These are phyloP conservation scores for Anisogramma anomala DNA, from an alignment of 2,329 filamentous ascomycete species.

Conservation along the genomic window DNA sequence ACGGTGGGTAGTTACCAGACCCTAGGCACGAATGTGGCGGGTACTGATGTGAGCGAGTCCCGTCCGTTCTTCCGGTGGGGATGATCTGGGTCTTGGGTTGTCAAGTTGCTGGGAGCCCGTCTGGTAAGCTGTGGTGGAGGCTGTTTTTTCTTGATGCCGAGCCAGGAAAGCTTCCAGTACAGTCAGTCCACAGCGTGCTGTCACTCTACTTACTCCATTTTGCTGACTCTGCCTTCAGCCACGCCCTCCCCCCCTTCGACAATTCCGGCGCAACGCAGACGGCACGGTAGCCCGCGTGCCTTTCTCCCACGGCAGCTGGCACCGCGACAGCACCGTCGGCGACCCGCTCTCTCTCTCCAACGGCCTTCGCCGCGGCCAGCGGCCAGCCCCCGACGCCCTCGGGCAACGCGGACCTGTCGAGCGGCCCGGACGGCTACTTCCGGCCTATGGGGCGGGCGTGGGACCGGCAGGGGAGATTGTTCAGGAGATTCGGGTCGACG, in stretches of 20 bases:
- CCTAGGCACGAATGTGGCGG: slow-evolving; percentile 51
- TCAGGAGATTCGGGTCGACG: slow-evolving; percentile 50
- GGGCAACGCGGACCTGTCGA: slow-evolving; percentile 39
- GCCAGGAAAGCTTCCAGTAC: too few species aligned
- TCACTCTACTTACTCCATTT: too few species aligned
- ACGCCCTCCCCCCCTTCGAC: slow-evolving; percentile 59
- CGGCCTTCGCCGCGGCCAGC: slow-evolving; percentile 26
- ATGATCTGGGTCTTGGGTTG: neutral
- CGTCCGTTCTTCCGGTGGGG: neutral
- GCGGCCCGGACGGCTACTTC: slow-evolving; percentile 48
- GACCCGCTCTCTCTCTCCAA: slow-evolving; percentile 36
- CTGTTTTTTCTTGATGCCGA: too few species aligned
- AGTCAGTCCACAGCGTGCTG: too few species aligned
- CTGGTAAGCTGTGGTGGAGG: too few species aligned
- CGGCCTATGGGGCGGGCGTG: slow-evolving; percentile 48
- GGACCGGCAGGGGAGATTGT: slow-evolving; percentile 42
- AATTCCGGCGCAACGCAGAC: slow-evolving; percentile 52
- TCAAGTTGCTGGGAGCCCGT: too few species aligned
- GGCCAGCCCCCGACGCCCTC: slow-evolving; percentile 40
- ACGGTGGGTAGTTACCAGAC: slow-evolving; percentile 36
- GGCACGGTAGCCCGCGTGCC: slow-evolving; percentile 52
- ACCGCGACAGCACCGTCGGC: slow-evolving; percentile 18
- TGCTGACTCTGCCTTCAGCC: neutral
- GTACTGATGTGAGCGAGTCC: slow-evolving; percentile 29
- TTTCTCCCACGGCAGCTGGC: slow-evolving; percentile 65